A percentile compares a stretch with the other conserved stretches of the same genome.
Conservation (phyloP, 768 basidiomycete species). For the Terana coerulea region DNA sequence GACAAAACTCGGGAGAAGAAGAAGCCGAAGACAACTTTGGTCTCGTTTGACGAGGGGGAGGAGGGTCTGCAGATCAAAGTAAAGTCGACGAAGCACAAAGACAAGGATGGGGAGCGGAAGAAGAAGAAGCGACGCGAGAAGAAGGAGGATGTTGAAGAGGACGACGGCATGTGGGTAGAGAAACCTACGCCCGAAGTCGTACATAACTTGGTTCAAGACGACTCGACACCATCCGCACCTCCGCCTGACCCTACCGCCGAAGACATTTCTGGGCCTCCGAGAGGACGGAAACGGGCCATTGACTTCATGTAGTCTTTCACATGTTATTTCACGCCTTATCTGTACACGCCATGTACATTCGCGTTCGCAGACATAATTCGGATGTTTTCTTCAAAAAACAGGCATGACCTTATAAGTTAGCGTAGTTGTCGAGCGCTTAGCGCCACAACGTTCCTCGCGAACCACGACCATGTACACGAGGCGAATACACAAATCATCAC, state of each 20-base stretch:
- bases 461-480: no score
- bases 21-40: conserved; percentile 53
- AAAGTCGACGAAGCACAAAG: conserved; percentile 26
- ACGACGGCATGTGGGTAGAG: conserved; percentile 68
- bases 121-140: conserved; percentile 24
- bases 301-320: conserved; percentile 19
- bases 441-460: no score
- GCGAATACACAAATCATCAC: no score
- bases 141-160: conserved; percentile 32
- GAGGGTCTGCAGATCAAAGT: conserved; percentile 30
- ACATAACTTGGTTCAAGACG: conserved; percentile 31
- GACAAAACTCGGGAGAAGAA: conserved; percentile 46
- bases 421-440: no score
- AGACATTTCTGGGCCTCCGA: conserved; percentile 15
- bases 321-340: neutral
- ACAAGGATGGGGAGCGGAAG: conserved; percentile 36
- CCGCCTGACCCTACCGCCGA: neutral
- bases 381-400: neutral
- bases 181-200: conserved; percentile 52
- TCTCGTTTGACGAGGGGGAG: conserved; percentile 79
- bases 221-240: neutral
- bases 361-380: neutral
- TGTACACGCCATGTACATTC: neutral
- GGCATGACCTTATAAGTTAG: no score
- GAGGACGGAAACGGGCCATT: conserved; percentile 22